Evolutionary conservation across 805 yeast species (phyloP).

Genomic region (Ogataea haglerorum): DNA sequence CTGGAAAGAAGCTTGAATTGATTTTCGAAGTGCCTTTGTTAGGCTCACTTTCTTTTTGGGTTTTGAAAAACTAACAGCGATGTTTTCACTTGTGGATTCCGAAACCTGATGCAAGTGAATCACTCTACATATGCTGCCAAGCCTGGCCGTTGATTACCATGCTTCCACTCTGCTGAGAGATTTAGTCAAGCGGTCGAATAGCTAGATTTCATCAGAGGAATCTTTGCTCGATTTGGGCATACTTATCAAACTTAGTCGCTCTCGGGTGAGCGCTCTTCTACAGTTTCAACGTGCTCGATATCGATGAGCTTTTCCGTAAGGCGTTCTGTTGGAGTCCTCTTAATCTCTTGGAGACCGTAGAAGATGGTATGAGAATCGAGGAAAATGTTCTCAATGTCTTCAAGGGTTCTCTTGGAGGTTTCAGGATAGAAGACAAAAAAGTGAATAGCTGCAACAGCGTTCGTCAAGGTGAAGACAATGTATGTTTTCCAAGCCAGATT

Average conservation of each 20-base stretch:
- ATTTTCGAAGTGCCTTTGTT: neutral
- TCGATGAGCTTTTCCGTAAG: constrained; percentile 1
- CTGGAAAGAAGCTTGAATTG: constrained; percentile 1
- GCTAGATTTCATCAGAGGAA: neutral
- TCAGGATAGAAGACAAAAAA: constrained; percentile 49
- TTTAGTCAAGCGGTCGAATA: neutral
- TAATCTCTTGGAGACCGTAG: constrained; percentile 7
- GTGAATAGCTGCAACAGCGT: constrained; percentile 45
- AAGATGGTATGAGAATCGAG: constrained; percentile 8
- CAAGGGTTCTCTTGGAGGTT: constrained; percentile 60
- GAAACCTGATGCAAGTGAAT: neutral
- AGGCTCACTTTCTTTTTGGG: constrained; percentile 1
- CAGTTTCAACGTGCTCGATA: constrained; percentile 5
- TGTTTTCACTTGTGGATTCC: constrained; percentile 1
- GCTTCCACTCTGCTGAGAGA: constrained; percentile 1
- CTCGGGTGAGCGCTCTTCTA: constrained; percentile 3
- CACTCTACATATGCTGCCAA: constrained; percentile 1
- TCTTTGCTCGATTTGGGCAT: constrained; percentile 1
- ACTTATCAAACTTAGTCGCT: constrained; percentile 1
- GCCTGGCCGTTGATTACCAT: constrained; percentile 1
- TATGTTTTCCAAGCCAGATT: constrained; percentile 60
- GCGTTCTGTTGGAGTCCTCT: constrained; percentile 1
- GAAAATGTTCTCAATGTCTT: constrained; percentile 46
- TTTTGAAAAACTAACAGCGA: neutral
- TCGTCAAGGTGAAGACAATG: constrained; percentile 52